Evolutionary conservation across 306 rosid species (phyloP).

Genomic region (Oemleria cerasiformis): DNA sequence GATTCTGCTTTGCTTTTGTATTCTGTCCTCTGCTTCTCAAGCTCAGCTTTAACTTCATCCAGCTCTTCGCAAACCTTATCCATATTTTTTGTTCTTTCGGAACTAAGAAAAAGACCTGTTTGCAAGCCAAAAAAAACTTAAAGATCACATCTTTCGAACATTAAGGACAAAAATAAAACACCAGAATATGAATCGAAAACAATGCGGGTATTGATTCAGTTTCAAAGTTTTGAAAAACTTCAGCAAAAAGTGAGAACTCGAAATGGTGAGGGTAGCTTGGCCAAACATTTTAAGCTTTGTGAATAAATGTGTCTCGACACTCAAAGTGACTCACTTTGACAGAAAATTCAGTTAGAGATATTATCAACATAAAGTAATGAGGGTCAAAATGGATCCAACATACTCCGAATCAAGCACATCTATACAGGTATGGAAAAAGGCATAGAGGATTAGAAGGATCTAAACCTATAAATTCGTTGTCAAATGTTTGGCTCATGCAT

Average conservation of each 20-base stretch:
- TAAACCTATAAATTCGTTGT: background rate
- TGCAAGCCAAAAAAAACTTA: background rate
- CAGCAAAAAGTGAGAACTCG: background rate
- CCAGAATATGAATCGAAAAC: background rate
- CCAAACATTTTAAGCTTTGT: background rate
- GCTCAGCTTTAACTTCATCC: conserved; percentile 62
- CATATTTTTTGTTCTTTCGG: conserved; percentile 39
- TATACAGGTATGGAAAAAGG: background rate
- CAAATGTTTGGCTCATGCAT: background rate
- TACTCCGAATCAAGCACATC: background rate
- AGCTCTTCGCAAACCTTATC: conserved; percentile 60
- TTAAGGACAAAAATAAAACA: background rate
- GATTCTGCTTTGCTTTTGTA: conserved; percentile 45
- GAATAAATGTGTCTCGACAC: background rate
- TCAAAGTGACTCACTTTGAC: background rate
- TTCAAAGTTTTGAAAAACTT: too few relatives aligned
- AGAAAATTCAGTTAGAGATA: background rate
- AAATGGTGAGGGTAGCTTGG: background rate
- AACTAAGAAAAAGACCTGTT: conserved; percentile 14
- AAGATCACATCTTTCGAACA: background rate
- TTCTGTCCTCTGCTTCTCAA: conserved; percentile 57
- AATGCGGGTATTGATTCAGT: background rate
- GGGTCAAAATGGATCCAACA: background rate
- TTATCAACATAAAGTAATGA: background rate
- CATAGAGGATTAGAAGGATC: background rate